phyloP scores from a whole-genome alignment of 148 eudicot genomes.

The Diospyros lotus region DNA sequence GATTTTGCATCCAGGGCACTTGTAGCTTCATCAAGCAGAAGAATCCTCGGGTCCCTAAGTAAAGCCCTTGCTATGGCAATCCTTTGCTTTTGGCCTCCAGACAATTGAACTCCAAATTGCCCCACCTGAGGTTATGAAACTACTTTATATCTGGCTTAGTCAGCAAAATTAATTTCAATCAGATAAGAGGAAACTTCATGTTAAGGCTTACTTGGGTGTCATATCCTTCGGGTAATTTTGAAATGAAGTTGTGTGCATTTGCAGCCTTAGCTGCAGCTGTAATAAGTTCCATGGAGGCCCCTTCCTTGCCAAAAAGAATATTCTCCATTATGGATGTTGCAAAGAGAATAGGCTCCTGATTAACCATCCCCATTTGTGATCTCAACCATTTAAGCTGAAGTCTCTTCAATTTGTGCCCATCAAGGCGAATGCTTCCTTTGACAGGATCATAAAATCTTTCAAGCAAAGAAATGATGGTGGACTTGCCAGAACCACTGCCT shows the following conservation, averaged over 20 bases:
- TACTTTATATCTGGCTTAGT: not conserved
- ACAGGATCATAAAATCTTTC: constrained; percentile 45
- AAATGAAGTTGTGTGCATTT: constrained; percentile 45
- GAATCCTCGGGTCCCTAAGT: constrained; percentile 16
- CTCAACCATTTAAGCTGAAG: constrained; percentile 41
- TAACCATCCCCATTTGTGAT: constrained; percentile 44
- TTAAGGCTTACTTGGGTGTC: constrained; percentile 31
- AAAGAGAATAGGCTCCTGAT: constrained; percentile 46
- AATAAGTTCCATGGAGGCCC: constrained; percentile 30
- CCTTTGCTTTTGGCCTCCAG: constrained; percentile 21
- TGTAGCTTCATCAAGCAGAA: constrained; percentile 16
- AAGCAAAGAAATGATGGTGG: constrained; percentile 42
- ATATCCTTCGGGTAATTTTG: constrained; percentile 29
- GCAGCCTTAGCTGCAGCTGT: constrained; percentile 34
- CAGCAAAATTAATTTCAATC: not conserved
- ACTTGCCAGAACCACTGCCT: constrained; percentile 55
- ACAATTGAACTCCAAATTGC: constrained; percentile 15
- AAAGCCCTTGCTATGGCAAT: constrained; percentile 18
- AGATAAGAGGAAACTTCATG: not conserved
- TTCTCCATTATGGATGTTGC: constrained; percentile 47
- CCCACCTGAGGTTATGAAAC: constrained; percentile 3
- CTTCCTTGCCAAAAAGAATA: constrained; percentile 40
- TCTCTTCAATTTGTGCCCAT: constrained; percentile 31
- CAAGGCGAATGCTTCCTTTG: constrained; percentile 35
- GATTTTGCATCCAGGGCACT: constrained; percentile 19